Evolutionary conservation across 192 early-diverging fungal species (phyloP).

Genomic region (Coemansia umbellata): DNA sequence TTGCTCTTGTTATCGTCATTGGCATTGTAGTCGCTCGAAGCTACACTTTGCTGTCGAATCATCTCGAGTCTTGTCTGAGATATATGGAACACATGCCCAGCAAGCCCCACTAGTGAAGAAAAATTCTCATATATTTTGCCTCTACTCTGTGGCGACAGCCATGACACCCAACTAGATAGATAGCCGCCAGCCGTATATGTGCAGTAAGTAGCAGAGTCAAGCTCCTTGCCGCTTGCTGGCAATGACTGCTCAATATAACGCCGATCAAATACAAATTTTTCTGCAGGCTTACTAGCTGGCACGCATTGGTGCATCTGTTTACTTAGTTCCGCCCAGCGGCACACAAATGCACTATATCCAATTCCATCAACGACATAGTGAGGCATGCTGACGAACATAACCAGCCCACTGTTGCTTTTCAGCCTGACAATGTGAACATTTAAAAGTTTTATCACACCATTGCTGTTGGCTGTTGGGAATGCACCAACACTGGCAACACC

Average conservation of each 20-base stretch:
- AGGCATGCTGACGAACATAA: conserved; percentile 12
- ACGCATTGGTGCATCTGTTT: conserved; percentile 4
- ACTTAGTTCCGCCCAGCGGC: conserved; percentile 17
- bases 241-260: conserved; percentile 19
- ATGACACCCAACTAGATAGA: conserved; percentile 36
- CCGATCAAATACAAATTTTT: conserved; percentile 46
- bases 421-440: conserved; percentile 9
- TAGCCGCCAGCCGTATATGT: conserved; percentile 19
- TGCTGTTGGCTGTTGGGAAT: background rate
- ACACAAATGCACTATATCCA: conserved; percentile 14
- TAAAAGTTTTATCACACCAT: conserved; percentile 2
- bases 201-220: conserved; percentile 12
- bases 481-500: background rate
- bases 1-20: too few species aligned
- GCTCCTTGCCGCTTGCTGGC: conserved; percentile 19
- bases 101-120: too few species aligned
- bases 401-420: conserved; percentile 11
- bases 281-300: too few species aligned
- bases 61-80: conserved; percentile 16
- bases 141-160: conserved; percentile 41
- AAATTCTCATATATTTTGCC: too few species aligned
- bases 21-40: background rate
- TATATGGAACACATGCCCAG: conserved; percentile 31
- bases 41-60: background rate
- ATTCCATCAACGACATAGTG: conserved; percentile 14